Percentiles rank a stretch among this genome's conserved stretches.
phyloP scores from a whole-genome alignment of 192 early-diverging fungal species.

The Backusella australiensis region DNA sequence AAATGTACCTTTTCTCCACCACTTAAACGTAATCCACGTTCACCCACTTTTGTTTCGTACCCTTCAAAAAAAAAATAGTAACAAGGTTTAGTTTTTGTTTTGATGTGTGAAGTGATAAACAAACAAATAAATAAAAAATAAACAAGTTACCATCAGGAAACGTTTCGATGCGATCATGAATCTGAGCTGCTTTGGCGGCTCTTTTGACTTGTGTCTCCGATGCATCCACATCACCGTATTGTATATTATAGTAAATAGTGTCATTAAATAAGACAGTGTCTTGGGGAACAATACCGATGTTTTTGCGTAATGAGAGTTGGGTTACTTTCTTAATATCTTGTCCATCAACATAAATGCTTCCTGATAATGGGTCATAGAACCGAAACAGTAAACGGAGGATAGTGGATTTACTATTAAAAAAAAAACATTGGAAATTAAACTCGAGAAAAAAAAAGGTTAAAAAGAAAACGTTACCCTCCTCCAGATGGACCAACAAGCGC shows the following conservation, averaged over 20 bases:
- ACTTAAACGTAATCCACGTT: conserved; percentile 73
- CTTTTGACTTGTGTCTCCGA: conserved; percentile 63
- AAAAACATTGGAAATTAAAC: not conserved
- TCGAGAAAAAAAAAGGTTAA: not conserved
- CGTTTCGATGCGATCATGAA: conserved; percentile 73
- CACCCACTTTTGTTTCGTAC: conserved; percentile 65
- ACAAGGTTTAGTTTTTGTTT: conserved; percentile 1
- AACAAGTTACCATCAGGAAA: conserved; percentile 68
- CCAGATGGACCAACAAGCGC: conserved; percentile 82
- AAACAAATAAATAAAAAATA: conserved; percentile 8
- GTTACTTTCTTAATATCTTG: conserved; percentile 68
- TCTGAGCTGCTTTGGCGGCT: conserved; percentile 76
- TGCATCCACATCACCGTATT: conserved; percentile 74
- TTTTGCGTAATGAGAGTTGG: conserved; percentile 71
- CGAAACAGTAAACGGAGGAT: conserved; percentile 82
- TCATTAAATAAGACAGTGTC: conserved; percentile 98
- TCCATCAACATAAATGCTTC: conserved; percentile 86
- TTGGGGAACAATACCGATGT: conserved; percentile 92
- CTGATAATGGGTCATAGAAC: conserved; percentile 84
- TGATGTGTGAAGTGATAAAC: not conserved
- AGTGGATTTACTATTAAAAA: conserved; percentile 55
- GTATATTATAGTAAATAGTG: conserved; percentile 92
- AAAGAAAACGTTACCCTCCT: conserved; percentile 44
- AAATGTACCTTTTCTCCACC: conserved; percentile 84
- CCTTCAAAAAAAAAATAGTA: conserved; percentile 5